Conservation (phyloP, 257 asterid species). For the Scutellaria baicalensis region DNA sequence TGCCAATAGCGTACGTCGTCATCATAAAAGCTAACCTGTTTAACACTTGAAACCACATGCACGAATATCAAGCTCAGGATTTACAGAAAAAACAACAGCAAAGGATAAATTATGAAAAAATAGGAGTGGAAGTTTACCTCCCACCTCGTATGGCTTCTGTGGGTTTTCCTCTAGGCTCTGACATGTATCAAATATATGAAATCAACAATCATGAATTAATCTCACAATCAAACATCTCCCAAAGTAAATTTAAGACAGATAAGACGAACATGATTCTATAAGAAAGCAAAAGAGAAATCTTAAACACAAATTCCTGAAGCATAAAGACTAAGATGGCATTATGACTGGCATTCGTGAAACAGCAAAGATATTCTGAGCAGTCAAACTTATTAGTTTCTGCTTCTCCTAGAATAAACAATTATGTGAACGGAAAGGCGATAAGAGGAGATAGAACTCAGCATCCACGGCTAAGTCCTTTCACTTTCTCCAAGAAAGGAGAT, state of each 20-base stretch:
- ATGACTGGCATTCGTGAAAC: neutral
- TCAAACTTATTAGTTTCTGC: neutral
- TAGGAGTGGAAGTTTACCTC: conserved; percentile 48
- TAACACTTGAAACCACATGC: conserved; percentile 66
- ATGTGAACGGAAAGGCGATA: neutral
- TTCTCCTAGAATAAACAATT: neutral
- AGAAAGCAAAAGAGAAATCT: neutral
- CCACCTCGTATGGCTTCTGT: conserved; percentile 98
- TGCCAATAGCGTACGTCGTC: conserved; percentile 97
- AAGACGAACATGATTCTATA: neutral
- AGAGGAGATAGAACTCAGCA: neutral
- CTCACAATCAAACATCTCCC: neutral
- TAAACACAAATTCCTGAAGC: neutral
- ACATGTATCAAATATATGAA: conserved; percentile 1
- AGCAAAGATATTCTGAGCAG: neutral
- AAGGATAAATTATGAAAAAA: neutral
- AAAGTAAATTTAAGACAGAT: neutral
- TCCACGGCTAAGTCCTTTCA: neutral
- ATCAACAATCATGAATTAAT: neutral
- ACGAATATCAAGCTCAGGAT: conserved; percentile 27
- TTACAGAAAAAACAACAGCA: neutral
- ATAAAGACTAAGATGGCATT: neutral
- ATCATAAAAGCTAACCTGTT: conserved; percentile 96
- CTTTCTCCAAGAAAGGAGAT: neutral
- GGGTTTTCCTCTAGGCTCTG: conserved; percentile 86